phyloP scores from a whole-genome alignment of 2,329 filamentous ascomycete genomes.

The Exophiala bonariae region DNA sequence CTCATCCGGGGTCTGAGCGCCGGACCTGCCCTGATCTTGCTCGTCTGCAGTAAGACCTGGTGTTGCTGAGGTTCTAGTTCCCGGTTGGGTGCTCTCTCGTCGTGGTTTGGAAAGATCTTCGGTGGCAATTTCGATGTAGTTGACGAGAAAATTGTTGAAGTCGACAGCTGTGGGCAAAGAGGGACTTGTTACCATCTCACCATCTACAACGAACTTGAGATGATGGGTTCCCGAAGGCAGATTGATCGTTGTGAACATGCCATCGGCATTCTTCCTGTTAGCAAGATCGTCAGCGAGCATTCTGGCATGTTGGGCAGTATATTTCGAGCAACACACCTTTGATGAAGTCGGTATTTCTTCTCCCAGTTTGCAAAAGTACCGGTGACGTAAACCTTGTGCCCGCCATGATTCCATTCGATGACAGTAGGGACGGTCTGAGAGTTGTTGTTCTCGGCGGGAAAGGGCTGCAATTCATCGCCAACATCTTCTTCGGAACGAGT shows the following conservation, averaged over 20 bases:
- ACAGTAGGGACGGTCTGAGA: conserved; percentile 78
- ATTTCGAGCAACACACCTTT: conserved; percentile 62
- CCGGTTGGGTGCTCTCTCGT: conserved; percentile 36
- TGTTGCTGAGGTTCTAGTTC: conserved; percentile 36
- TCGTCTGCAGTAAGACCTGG: conserved; percentile 46
- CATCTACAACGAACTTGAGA: conserved; percentile 92
- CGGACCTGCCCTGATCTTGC: conserved; percentile 20
- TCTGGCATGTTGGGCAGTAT: too few species aligned
- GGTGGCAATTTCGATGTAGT: conserved; percentile 91
- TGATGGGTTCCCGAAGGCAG: conserved; percentile 94
- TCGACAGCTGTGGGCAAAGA: conserved; percentile 92
- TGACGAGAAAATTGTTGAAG: conserved; percentile 96
- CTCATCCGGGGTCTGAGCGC: conserved; percentile 37
- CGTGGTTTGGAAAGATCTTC: conserved; percentile 58
- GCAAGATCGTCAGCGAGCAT: conserved; percentile 32
- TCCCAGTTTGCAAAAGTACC: conserved; percentile 96
- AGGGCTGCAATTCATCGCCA: conserved; percentile 69
- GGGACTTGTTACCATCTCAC: conserved; percentile 85
- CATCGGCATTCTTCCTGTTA: conserved; percentile 41
- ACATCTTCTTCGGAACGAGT: conserved; percentile 72
- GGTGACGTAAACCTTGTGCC: conserved; percentile 92
- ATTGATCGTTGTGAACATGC: conserved; percentile 75
- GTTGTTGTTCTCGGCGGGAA: conserved; percentile 59
- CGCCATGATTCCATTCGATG: conserved; percentile 80
- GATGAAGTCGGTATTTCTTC: conserved; percentile 83